Base-by-base conservation (phyloP, 495 filamentous ascomycete genomes). In the Aspergillus nidulans region DNA sequence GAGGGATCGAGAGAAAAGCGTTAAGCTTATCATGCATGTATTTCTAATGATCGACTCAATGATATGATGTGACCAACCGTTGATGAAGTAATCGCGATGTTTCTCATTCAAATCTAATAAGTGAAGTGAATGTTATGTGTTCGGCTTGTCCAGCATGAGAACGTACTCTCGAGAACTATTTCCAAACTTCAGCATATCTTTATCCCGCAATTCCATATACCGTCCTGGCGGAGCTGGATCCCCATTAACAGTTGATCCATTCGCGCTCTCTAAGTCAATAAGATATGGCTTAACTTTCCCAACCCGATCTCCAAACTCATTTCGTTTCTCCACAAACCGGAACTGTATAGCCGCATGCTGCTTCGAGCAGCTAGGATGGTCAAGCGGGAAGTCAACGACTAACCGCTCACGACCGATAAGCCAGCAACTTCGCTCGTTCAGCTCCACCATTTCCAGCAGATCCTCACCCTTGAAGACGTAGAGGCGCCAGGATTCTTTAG, bases 341-440 rank as follows among this genome's bases (percentile, higher is more conserved):
- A 97, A 98, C 68, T 98, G 94, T 30, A 98, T 77, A 23, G 91
- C 95, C 4, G 94, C 95, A 70, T 98, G 94, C 71, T 98, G 94
- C 64, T 91, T 92, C 53, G 88, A 92, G 64, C 88, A 85, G 65
- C 91, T 96, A 20, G 91, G 92, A 65, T 98, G 91, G 60, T 95
- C 91, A 23, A 91, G 81, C 6, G 83, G 75, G 32, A 95, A 78
- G 64, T 98, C 94, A 5, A 88, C 91, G 23, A 98, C 85, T 8
- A 83, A 67, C 38, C 77, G 55, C 58, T 97, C 92, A 34, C 92
- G 73, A 0, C 94, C 94, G 8, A 97, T 71, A 26, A 99, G 73
- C 94, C 94, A 99, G 71, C 91, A 95, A 59, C 85, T 91, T 24
- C 88, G 85, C 34, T 74, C 72, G 49, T 79, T 73, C 16, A 99